Base-by-base conservation (phyloP, 2,329 filamentous ascomycete species). In the Xylariaceae sp. region DNA sequence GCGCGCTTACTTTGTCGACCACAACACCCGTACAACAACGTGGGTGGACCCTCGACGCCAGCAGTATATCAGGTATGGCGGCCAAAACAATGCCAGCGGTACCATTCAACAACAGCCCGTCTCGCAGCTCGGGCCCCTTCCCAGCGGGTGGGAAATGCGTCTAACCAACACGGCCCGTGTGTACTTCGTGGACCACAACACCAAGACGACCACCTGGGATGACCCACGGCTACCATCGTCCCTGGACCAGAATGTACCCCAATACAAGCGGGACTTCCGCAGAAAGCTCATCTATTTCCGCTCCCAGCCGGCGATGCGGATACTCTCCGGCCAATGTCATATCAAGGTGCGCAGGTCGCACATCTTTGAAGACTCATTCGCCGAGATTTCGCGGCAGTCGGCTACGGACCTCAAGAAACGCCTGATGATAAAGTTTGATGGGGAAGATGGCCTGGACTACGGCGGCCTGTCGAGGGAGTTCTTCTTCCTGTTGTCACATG, bases 171-270 rank as follows among this genome's bases (percentile, higher is more conserved):
- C 92, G 11, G 92, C 92, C 18, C 78, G 92, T 43, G 92, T 98
- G 12, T 98, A 98, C 67, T 98, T 98, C 63, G 92, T 98, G 31
- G 92, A 98, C 58, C 92, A 98, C 69, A 98, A 98, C 68, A 98
- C 92, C 31, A 98, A 98, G 73, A 98, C 92, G 0, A 98, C 92
- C 3, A 98, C 92, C 1, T 98, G 92, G 92, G 92, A 98, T 59
- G 92, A 98, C 58, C 92, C 92, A 24, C 80, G 92, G 58, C 70
- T 98, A 52, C 92, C 92, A 16, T 97, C 90, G 3, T 97, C 92
- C 1, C 71, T 98, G 46, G 92, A 98, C 56, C 92, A 98, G 67
- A 96, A 96, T 46, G 92, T 98, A 35, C 92, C 92, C 36, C 92
- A 98, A 67, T 98, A 98, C 71, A 98, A 98, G 79, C 87, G 92